Conservation (phyloP, 805 yeast species). For the Candida adriatica region DNA sequence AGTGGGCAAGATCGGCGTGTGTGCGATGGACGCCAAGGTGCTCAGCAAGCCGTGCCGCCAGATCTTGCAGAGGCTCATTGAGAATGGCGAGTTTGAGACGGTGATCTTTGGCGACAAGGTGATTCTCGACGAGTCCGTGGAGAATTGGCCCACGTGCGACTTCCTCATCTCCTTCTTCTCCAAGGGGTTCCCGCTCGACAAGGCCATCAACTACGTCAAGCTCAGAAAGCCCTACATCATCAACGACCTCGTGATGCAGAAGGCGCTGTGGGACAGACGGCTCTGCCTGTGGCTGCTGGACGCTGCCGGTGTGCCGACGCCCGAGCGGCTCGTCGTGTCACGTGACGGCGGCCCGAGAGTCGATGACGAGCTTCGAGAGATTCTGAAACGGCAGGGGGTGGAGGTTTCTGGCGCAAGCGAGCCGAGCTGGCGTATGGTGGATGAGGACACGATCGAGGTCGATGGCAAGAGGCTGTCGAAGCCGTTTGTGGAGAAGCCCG, state of each 20-base stretch:
- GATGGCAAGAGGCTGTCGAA: constrained; percentile 67
- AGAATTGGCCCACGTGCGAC: constrained; percentile 99
- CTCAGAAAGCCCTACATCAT: constrained; percentile 84
- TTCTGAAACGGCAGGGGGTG: constrained; percentile 58
- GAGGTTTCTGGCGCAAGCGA: constrained; percentile 39
- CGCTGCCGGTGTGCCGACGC: constrained; percentile 83
- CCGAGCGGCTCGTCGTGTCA: constrained; percentile 78
- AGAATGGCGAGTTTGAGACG: constrained; percentile 93
- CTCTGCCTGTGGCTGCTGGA: constrained; percentile 74
- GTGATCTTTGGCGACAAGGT: constrained; percentile 97
- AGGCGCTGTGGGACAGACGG: constrained; percentile 95
- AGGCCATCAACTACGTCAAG: constrained; percentile 86
- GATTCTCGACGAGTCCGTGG: constrained; percentile 84
- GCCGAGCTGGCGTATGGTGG: constrained; percentile 81
- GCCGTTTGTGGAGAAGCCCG: constrained; percentile 98
- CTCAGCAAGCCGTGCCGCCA: constrained; percentile 93
- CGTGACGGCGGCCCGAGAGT: constrained; percentile 96
- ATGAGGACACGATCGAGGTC: constrained; percentile 75
- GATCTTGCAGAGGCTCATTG: constrained; percentile 80
- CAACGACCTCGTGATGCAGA: constrained; percentile 87
- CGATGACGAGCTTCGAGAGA: constrained; percentile 56
- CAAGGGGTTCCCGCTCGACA: constrained; percentile 93
- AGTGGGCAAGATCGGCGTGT: constrained; percentile 93
- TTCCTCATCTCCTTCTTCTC: constrained; percentile 89
- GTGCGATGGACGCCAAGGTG: constrained; percentile 98